A percentile compares a stretch with the other conserved stretches of the same genome.
Evolutionary conservation across 306 rosid species (phyloP).

Genomic region (Rubus parviflorus): DNA sequence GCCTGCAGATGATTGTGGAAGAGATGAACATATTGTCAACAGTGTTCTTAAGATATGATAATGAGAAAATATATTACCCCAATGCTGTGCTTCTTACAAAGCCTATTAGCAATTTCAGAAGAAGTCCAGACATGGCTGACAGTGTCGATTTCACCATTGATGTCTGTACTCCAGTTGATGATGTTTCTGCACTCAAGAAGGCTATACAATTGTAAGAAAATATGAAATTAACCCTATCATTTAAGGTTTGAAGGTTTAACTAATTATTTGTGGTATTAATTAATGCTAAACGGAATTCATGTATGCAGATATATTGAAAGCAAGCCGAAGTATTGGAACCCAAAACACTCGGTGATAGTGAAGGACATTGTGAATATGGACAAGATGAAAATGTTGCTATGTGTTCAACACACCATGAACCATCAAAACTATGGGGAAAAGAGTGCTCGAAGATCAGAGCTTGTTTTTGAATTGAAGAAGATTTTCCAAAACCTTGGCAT

Average conservation of each 20-base stretch:
- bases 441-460: constrained; percentile 47
- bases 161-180: constrained; percentile 40
- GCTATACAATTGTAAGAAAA: constrained; percentile 43
- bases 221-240: too few relatives aligned
- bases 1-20: constrained; percentile 47
- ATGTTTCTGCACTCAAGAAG: constrained; percentile 43
- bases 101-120: constrained; percentile 51
- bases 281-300: not conserved
- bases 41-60: constrained; percentile 47
- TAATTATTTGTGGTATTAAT: too few relatives aligned
- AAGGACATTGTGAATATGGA: constrained; percentile 52
- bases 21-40: constrained; percentile 56
- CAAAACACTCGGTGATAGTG: constrained; percentile 41
- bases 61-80: constrained; percentile 55
- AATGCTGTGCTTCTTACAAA: constrained; percentile 53
- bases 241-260: too few relatives aligned
- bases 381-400: constrained; percentile 47
- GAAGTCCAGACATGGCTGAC: constrained; percentile 60
- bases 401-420: constrained; percentile 53
- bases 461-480: constrained; percentile 43
- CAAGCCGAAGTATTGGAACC: constrained; percentile 48
- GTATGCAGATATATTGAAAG: constrained; percentile 44
- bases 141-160: constrained; percentile 40
- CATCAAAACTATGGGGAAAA: constrained; percentile 51
- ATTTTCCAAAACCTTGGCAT: constrained; percentile 41